These are phyloP conservation scores for Cryptomeria japonica DNA, from an alignment of 75 land plant genomes.

Conservation along the genomic window DNA sequence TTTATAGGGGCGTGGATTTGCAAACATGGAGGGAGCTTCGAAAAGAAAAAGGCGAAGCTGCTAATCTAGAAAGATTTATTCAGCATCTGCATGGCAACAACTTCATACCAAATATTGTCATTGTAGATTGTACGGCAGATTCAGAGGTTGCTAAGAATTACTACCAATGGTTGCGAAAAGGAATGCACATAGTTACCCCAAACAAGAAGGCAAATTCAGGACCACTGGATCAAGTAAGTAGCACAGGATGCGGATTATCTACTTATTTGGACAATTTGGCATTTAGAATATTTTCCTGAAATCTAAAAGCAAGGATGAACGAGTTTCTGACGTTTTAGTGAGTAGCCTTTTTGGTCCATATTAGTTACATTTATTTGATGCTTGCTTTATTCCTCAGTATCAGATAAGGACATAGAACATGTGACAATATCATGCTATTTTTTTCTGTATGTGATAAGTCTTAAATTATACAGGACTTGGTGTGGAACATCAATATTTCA, in stretches of 20 bases:
- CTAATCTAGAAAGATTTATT: constrained; percentile 71
- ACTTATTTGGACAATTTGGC: background rate
- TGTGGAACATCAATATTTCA: background rate
- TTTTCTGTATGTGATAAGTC: background rate
- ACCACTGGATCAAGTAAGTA: constrained; percentile 81
- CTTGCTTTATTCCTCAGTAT: background rate
- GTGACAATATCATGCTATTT: background rate
- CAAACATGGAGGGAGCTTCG: constrained; percentile 73
- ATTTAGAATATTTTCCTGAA: background rate
- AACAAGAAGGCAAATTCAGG: constrained; percentile 98
- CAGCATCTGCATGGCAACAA: constrained; percentile 71
- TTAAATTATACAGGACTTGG: background rate
- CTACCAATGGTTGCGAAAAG: constrained; percentile 78
- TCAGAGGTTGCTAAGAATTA: constrained; percentile 72
- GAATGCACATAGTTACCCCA: constrained; percentile 93
- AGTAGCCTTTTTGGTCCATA: background rate
- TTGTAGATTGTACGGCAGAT: constrained; percentile 95
- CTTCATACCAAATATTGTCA: constrained; percentile 83
- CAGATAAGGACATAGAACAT: background rate
- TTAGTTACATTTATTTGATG: background rate
- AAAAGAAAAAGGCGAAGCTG: constrained; percentile 54
- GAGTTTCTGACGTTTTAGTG: background rate
- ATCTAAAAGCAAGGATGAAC: background rate
- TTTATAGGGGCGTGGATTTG: constrained; percentile 72
- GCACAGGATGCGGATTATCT: background rate